Evolutionary conservation across 192 early-diverging fungal species (phyloP).

Genomic region (Mortierella claussenii): DNA sequence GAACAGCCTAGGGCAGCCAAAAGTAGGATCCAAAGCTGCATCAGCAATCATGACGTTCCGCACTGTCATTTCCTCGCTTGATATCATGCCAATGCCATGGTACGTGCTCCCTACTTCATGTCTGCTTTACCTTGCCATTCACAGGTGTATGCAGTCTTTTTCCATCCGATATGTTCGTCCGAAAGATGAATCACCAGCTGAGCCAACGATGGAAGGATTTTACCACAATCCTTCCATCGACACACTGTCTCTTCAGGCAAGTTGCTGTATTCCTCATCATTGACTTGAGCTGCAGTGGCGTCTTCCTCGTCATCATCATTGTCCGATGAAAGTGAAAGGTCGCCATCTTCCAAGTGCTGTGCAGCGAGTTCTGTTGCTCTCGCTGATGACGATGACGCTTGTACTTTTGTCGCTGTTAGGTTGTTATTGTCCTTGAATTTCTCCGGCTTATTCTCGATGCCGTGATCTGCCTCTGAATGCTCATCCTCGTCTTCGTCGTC

Average conservation of each 20-base stretch:
- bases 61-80: too few relatives aligned
- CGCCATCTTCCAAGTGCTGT: slow-evolving; percentile 5
- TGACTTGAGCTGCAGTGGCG: neutral
- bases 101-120: too few relatives aligned
- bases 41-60: too few relatives aligned
- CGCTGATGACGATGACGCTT: neutral
- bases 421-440: too few relatives aligned
- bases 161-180: slow-evolving; percentile 70
- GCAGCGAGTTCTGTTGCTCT: neutral
- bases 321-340: slow-evolving; percentile 32
- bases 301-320: slow-evolving; percentile 33
- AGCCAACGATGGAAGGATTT: slow-evolving; percentile 38
- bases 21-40: too few relatives aligned
- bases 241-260: slow-evolving; percentile 43
- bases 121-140: slow-evolving; percentile 58
- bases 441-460: neutral
- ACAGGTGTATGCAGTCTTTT: slow-evolving; percentile 63
- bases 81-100: too few relatives aligned
- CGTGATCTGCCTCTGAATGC: slow-evolving; percentile 11
- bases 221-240: slow-evolving; percentile 58
- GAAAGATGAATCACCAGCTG: slow-evolving; percentile 57
- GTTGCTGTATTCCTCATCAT: slow-evolving; percentile 44
- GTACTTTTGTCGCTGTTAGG: neutral
- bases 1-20: too few relatives aligned
- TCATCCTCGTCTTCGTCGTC: slow-evolving; percentile 15